A percentile compares a stretch with the other conserved stretches of the same genome.
Conservation (phyloP, 169 alveolate genomes). For the Cryptosporidium parvum region DNA sequence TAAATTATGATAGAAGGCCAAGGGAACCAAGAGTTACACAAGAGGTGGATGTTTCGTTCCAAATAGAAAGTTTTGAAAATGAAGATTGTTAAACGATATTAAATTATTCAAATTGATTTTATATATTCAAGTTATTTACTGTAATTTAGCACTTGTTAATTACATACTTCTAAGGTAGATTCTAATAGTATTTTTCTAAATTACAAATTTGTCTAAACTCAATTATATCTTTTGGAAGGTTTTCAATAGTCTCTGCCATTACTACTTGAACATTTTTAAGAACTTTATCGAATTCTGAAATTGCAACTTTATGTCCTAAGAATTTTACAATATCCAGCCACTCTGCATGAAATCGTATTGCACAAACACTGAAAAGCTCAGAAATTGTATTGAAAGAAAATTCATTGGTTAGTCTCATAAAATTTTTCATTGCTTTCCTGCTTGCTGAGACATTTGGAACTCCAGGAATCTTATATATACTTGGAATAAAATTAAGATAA, state of each 20-base stretch:
- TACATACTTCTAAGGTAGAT: background rate
- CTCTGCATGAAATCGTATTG: constrained; percentile 67
- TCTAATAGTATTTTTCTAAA: constrained; percentile 25
- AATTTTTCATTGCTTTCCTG: constrained; percentile 47
- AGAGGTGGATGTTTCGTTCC: constrained; percentile 56
- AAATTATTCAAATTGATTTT: background rate
- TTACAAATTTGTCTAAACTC: constrained; percentile 65
- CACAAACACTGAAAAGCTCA: constrained; percentile 71
- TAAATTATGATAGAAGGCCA: constrained; percentile 56
- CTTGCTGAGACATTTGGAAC: constrained; percentile 28
- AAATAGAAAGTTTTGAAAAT: background rate
- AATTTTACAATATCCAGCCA: constrained; percentile 60
- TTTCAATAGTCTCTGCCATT: constrained; percentile 47
- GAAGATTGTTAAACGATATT: background rate
- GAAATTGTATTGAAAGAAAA: constrained; percentile 38
- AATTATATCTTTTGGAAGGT: constrained; percentile 50
- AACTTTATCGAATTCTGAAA: constrained; percentile 54
- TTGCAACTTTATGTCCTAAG: constrained; percentile 35
- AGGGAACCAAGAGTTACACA: constrained; percentile 72
- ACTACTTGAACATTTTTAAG: constrained; percentile 55
- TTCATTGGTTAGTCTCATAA: constrained; percentile 27
- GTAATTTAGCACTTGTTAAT: background rate
- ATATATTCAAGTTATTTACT: background rate
- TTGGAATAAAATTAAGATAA: constrained; percentile 47
- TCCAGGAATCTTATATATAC: constrained; percentile 65